Evolutionary conservation across 306 rosid species (phyloP), one percentile per base, ranked within the genome.

Genomic region (Malus sieversii): DNA sequence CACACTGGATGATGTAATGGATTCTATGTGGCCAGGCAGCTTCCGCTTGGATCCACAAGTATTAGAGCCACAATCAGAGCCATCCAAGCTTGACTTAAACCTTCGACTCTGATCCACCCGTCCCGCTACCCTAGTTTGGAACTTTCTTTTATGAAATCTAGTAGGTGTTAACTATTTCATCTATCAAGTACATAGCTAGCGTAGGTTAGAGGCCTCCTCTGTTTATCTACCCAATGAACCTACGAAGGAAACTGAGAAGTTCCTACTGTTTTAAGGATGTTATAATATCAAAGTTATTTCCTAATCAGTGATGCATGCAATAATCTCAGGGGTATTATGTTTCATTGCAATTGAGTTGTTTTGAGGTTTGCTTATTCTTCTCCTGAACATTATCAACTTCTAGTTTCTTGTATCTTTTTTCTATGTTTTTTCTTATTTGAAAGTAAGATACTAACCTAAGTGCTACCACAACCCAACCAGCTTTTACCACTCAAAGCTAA

Each of bases 1-100:
- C 75, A 72, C 60, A 68, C 58, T 89, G 42, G 92, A 88, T 57
- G 87, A 90, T 32, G 85, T 82, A 71, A 71, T 68, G 61, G 84
- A 87, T 79, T 73, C 75, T 79, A 86, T 82, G 62, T 96, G 99
- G 98, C 99, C 98, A 4, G 99, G 99, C 1, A 96, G 99, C 91
- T 96, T 92, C 64, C 92, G 84, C 10, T 77, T 90, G 78, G 82
- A 85, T 81, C 79, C 82, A 11, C 90, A 73, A 70, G 82, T 75
- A 75, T 77, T 81, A 10, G 77, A 84, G 76, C 82, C 86, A 4
- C 83, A 79, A 45, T 79, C 82, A 58, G 90, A 86, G 57, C 70
- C 85, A 71, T 79, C 77, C 83, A 84, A 85, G 81, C 86, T 95
- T 71, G 97, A 95, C 82, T 81, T 95, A 78, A 87, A 89, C 80